Conservation (phyloP, 805 yeast species). For the Scheffersomyces lignosus region DNA sequence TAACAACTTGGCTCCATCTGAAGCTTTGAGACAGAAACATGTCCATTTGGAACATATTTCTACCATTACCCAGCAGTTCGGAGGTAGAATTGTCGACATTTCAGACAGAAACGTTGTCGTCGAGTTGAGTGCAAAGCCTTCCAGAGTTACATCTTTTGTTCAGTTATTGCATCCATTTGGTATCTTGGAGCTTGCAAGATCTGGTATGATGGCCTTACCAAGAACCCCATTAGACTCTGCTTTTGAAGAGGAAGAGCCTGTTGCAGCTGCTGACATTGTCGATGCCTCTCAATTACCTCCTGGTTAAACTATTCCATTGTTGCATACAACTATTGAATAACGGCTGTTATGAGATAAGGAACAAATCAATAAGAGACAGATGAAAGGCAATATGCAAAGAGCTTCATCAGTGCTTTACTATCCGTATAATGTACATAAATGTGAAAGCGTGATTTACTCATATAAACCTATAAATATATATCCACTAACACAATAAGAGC, state of each 20-base stretch:
- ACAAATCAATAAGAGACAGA: no score
- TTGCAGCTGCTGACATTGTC: slow-evolving; percentile 67
- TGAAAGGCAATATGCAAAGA: no score
- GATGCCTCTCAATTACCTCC: slow-evolving; percentile 94
- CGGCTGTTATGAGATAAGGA: no score
- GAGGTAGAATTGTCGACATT: slow-evolving; percentile 90
- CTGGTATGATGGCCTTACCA: slow-evolving; percentile 98
- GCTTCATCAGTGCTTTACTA: no score
- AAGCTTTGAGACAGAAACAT: slow-evolving; percentile 92
- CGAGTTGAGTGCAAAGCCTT: slow-evolving; percentile 92
- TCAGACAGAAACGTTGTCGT: slow-evolving; percentile 92
- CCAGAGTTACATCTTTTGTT: slow-evolving; percentile 82
- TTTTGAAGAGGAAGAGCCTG: slow-evolving; percentile 42
- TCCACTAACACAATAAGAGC: no score
- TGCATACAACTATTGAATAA: no score
- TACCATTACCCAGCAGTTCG: slow-evolving; percentile 79
- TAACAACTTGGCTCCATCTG: slow-evolving; percentile 82
- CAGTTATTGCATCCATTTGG: slow-evolving; percentile 94
- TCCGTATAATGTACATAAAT: no score
- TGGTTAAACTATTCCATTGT: slow-evolving; percentile 57
- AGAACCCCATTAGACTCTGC: slow-evolving; percentile 79
- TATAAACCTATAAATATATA: no score
- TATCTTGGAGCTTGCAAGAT: slow-evolving; percentile 91
- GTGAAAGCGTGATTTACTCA: no score
- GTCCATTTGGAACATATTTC: slow-evolving; percentile 83